Conservation (phyloP, 129 eudicot species). For the Silybum marianum region DNA sequence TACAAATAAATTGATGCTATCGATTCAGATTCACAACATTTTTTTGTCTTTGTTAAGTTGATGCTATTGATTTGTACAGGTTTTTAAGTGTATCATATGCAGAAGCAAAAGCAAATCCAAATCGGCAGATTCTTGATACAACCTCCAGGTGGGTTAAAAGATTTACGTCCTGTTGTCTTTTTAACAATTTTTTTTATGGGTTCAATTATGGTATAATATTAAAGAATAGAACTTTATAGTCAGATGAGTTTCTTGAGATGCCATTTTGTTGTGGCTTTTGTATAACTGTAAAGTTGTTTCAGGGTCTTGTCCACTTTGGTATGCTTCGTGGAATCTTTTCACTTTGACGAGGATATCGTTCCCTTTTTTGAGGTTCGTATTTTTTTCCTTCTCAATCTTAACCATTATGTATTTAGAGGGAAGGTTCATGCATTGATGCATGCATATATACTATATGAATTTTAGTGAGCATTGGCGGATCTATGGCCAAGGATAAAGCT, state of each 20-base stretch:
- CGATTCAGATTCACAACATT: background rate
- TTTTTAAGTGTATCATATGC: slow-evolving; percentile 50
- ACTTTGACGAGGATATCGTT: slow-evolving; percentile 49
- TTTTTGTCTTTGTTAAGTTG: background rate
- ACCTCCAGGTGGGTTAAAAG: slow-evolving; percentile 40
- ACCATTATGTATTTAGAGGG: background rate
- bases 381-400: slow-evolving; percentile 26
- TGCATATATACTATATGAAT: too few species aligned
- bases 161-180: background rate
- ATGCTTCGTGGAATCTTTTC: slow-evolving; percentile 44
- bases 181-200: background rate
- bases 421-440: background rate
- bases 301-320: slow-evolving; percentile 56
- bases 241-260: slow-evolving; percentile 2
- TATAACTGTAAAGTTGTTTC: slow-evolving; percentile 31
- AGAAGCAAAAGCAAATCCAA: slow-evolving; percentile 37
- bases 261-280: background rate
- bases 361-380: slow-evolving; percentile 53
- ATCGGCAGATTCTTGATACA: slow-evolving; percentile 33
- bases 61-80: slow-evolving; percentile 34
- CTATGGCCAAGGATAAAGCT: too few species aligned
- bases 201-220: background rate
- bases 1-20: background rate
- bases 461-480: too few species aligned
- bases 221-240: background rate